Conservation (phyloP, 495 filamentous ascomycete genomes). For the Jackrogersella minutella region DNA sequence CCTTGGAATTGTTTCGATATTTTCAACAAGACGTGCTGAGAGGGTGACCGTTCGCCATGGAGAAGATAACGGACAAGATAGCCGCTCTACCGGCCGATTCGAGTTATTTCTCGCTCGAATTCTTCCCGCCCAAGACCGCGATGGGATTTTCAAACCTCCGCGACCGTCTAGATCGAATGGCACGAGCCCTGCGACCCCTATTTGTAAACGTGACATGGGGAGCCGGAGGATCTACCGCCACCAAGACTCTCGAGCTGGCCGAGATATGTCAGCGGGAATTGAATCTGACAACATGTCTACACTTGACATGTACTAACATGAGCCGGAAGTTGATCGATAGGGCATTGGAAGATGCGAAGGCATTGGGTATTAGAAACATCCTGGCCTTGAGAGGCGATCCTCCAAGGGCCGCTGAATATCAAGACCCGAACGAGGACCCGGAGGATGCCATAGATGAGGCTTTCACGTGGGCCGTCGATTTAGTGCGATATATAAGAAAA, state of each 20-base stretch:
- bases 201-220: constrained; percentile 99
- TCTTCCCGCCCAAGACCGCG: constrained; percentile 96
- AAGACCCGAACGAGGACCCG: constrained; percentile 59
- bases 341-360: constrained; percentile 89
- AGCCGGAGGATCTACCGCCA: constrained; percentile 89
- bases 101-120: constrained; percentile 95
- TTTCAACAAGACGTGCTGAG: background rate
- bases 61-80: constrained; percentile 97
- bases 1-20: background rate
- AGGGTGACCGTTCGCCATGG: constrained; percentile 58
- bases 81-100: constrained; percentile 82
- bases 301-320: constrained; percentile 99
- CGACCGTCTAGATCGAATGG: constrained; percentile 93
- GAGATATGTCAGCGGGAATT: constrained; percentile 94
- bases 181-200: constrained; percentile 83
- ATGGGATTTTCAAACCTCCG: constrained; percentile 95
- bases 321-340: constrained; percentile 83
- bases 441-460: constrained; percentile 67
- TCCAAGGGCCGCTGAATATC: constrained; percentile 87
- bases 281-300: constrained; percentile 91
- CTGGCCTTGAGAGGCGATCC: constrained; percentile 94
- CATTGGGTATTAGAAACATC: constrained; percentile 92
- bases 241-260: constrained; percentile 90
- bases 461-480: constrained; percentile 88
- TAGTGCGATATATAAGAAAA: constrained; percentile 87